Conservation (phyloP, 2,329 filamentous ascomycete genomes). For the Beauveria medogensis region DNA sequence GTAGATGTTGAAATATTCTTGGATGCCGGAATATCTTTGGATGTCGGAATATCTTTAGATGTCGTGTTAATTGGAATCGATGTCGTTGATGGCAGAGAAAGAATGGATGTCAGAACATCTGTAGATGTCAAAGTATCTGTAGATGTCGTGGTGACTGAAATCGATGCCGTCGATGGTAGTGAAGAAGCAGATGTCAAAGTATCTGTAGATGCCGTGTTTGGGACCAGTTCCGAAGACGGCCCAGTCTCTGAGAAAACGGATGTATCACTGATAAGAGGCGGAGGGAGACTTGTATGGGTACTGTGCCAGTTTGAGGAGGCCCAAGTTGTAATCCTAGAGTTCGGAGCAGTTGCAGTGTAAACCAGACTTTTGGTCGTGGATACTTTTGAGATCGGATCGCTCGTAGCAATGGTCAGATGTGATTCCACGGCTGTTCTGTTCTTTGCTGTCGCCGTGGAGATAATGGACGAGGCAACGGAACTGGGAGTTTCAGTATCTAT, state of each 20-base stretch:
- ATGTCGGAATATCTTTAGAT: too few species aligned
- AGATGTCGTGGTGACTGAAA: too few species aligned
- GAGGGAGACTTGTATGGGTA: not conserved
- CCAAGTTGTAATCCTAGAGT: not conserved
- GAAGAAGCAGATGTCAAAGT: too few species aligned
- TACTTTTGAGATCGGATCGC: not conserved
- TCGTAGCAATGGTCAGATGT: not conserved
- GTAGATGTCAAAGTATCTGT: too few species aligned
- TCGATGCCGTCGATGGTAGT: too few species aligned
- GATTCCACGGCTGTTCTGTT: not conserved
- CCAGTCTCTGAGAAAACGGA: not conserved
- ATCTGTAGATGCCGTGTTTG: not conserved
- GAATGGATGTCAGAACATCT: too few species aligned
- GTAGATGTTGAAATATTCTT: too few species aligned
- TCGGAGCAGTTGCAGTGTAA: not conserved
- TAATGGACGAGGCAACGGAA: not conserved
- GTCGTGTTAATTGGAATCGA: too few species aligned
- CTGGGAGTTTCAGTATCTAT: not conserved
- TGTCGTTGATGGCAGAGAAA: too few species aligned
- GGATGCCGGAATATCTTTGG: too few species aligned
- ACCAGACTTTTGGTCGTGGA: not conserved
- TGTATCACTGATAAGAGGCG: not conserved
- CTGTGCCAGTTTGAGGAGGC: not conserved
- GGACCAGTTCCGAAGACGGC: not conserved
- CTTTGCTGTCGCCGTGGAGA: too few species aligned